Conservation (phyloP, 2,329 filamentous ascomycete species). For the Cladosporium sp. region DNA sequence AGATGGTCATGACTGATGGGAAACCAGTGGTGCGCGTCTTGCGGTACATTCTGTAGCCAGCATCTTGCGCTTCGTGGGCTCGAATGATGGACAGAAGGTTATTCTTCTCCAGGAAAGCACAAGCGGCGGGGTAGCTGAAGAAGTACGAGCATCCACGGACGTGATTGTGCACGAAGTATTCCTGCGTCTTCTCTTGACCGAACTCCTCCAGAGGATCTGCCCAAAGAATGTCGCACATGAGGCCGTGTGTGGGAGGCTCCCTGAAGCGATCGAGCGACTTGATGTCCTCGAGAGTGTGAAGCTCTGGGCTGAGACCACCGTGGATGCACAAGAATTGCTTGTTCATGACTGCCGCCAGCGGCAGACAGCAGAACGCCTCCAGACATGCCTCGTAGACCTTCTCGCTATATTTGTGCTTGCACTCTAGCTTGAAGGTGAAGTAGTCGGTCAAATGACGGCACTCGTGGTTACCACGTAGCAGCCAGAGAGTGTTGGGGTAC, state of each 20-base stretch:
- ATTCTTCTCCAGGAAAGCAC: constrained; percentile 98
- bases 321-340: constrained; percentile 99
- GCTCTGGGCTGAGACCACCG: constrained; percentile 89
- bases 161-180: constrained; percentile 98
- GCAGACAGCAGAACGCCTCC: constrained; percentile 94
- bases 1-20: constrained; percentile 99
- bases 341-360: constrained; percentile 97
- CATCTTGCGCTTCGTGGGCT: constrained; percentile 97
- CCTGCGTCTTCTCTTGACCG: constrained; percentile 95
- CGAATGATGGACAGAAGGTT: constrained; percentile 96
- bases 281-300: constrained; percentile 93
- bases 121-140: constrained; percentile 96
- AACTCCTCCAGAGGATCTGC: constrained; percentile 97
- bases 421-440: constrained; percentile 99
- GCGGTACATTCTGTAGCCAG: constrained; percentile 97
- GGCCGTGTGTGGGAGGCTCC: constrained; percentile 91
- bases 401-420: constrained; percentile 99
- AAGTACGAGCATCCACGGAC: constrained; percentile 99
- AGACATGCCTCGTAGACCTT: constrained; percentile 95
- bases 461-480: constrained; percentile 96
- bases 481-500: constrained; percentile 96
- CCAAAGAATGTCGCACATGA: constrained; percentile 99
- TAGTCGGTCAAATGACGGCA: constrained; percentile 98
- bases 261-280: constrained; percentile 98
- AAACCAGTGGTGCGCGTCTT: constrained; percentile 98